phyloP scores from a whole-genome alignment of 2,329 filamentous ascomycete genomes.

The Apiospora hydei region DNA sequence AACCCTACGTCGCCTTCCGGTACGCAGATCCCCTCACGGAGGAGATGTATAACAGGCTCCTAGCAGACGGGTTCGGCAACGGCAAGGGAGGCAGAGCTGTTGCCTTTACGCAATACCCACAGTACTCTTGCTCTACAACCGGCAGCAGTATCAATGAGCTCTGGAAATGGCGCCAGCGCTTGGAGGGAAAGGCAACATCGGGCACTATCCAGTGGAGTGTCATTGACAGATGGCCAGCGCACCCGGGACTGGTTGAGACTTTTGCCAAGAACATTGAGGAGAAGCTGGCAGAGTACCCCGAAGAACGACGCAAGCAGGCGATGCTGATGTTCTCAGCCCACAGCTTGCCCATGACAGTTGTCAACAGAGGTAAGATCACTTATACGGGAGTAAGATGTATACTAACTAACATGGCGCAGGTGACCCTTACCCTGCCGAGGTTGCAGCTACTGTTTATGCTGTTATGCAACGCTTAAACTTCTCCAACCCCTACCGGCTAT shows the following conservation, averaged over 20 bases:
- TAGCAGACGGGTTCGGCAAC: slow-evolving; percentile 89
- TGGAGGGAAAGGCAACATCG: slow-evolving; percentile 77
- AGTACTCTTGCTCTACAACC: slow-evolving; percentile 97
- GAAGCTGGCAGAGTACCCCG: slow-evolving; percentile 83
- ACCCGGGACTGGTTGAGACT: slow-evolving; percentile 86
- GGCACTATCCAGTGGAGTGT: slow-evolving; percentile 94
- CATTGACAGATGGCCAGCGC: slow-evolving; percentile 96
- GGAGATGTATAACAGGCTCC: slow-evolving; percentile 83
- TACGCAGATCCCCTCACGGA: slow-evolving; percentile 95
- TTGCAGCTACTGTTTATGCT: slow-evolving; percentile 92
- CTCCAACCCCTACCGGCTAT: slow-evolving; percentile 89
- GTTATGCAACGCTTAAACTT: slow-evolving; percentile 93
- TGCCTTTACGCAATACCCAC: slow-evolving; percentile 97
- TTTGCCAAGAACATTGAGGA: slow-evolving; percentile 93
- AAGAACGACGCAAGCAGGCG: slow-evolving; percentile 79
- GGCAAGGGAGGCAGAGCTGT: slow-evolving; percentile 93
- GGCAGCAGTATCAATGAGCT: slow-evolving; percentile 95
- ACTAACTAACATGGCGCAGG: slow-evolving; percentile 54
- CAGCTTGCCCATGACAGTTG: slow-evolving; percentile 95
- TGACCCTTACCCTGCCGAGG: slow-evolving; percentile 94
- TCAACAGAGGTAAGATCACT: slow-evolving; percentile 76
- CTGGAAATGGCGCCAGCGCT: slow-evolving; percentile 92
- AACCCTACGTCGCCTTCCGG: slow-evolving; percentile 96
- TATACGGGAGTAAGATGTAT: neutral
- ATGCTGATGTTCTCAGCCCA: slow-evolving; percentile 94